These are phyloP conservation scores for Diaporthe citrichinensis DNA, from an alignment of 2,329 filamentous ascomycete genomes.

Conservation along the genomic window DNA sequence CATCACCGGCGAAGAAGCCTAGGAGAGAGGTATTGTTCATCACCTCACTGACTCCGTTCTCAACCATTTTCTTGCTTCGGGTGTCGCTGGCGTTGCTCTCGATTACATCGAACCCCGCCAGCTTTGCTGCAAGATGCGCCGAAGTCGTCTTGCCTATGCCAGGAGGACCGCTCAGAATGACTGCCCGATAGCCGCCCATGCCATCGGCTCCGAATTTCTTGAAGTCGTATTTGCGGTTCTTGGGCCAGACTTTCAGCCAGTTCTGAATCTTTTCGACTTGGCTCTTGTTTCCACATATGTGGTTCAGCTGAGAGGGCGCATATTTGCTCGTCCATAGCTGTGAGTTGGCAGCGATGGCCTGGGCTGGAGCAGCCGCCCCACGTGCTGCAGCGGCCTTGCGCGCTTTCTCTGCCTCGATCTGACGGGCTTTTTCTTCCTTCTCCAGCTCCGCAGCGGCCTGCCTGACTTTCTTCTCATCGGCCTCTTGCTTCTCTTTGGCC, in stretches of 20 bases:
- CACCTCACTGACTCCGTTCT: slow-evolving; percentile 88
- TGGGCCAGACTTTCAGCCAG: slow-evolving; percentile 89
- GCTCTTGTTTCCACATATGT: slow-evolving; percentile 95
- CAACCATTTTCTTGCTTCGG: slow-evolving; percentile 95
- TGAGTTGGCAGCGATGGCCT: slow-evolving; percentile 61
- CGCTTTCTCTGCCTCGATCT: slow-evolving; percentile 66
- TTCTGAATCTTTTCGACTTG: slow-evolving; percentile 90
- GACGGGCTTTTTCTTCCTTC: slow-evolving; percentile 77
- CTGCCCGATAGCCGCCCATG: slow-evolving; percentile 84
- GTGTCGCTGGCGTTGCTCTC: slow-evolving; percentile 97
- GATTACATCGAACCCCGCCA: slow-evolving; percentile 93
- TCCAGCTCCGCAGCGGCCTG: slow-evolving; percentile 89
- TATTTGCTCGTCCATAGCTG: slow-evolving; percentile 96
- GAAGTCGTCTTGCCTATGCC: slow-evolving; percentile 98
- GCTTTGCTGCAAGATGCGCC: slow-evolving; percentile 91
- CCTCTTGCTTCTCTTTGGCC: slow-evolving; percentile 85
- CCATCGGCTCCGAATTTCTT: slow-evolving; percentile 87
- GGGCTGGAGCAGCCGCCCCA: slow-evolving; percentile 56
- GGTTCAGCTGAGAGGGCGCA: slow-evolving; percentile 84
- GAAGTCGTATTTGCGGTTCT: slow-evolving; percentile 84
- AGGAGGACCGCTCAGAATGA: slow-evolving; percentile 95
- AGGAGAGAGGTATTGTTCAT: slow-evolving; percentile 93
- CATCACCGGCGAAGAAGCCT: slow-evolving; percentile 89
- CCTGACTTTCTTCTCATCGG: slow-evolving; percentile 86
- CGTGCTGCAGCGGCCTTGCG: slow-evolving; percentile 65